phyloP scores from a whole-genome alignment of 768 basidiomycete species.

The Tricholoma saponaceum region DNA sequence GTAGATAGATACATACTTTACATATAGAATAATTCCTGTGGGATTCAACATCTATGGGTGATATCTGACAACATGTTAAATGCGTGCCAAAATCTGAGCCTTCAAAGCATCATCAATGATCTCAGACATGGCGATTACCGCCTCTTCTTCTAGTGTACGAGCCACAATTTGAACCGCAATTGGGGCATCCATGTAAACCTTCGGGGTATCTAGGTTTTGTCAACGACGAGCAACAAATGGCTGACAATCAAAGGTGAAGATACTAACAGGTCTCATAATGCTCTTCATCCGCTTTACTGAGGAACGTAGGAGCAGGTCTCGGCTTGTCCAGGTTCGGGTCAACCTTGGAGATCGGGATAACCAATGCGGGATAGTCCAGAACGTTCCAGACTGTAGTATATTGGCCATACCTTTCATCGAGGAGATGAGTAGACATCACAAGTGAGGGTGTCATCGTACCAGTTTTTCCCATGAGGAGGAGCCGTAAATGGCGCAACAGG shows the following conservation, averaged over 20 bases:
- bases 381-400: conserved; percentile 68
- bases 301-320: conserved; percentile 42
- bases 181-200: conserved; percentile 52
- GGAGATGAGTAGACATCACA: conserved; percentile 2
- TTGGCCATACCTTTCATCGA: conserved; percentile 30
- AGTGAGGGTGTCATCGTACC: conserved; percentile 28
- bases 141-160: conserved; percentile 72
- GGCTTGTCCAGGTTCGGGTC: conserved; percentile 50
- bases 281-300: conserved; percentile 40
- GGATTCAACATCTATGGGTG: no score
- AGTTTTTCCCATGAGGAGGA: conserved; percentile 57
- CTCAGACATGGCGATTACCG: conserved; percentile 63
- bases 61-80: neutral
- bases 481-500: conserved; percentile 61
- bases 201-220: conserved; percentile 48
- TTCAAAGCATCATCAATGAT: conserved; percentile 40
- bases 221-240: neutral
- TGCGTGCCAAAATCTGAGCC: neutral
- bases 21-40: no score
- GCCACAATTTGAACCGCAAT: conserved; percentile 65
- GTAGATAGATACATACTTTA: no score
- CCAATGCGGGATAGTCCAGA: conserved; percentile 59
- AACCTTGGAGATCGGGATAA: conserved; percentile 63
- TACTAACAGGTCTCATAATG: conserved; percentile 53
- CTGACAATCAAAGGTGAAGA: neutral